Evolutionary conservation across 805 yeast species (phyloP).

Genomic region (Starmerella ratchasimensis): DNA sequence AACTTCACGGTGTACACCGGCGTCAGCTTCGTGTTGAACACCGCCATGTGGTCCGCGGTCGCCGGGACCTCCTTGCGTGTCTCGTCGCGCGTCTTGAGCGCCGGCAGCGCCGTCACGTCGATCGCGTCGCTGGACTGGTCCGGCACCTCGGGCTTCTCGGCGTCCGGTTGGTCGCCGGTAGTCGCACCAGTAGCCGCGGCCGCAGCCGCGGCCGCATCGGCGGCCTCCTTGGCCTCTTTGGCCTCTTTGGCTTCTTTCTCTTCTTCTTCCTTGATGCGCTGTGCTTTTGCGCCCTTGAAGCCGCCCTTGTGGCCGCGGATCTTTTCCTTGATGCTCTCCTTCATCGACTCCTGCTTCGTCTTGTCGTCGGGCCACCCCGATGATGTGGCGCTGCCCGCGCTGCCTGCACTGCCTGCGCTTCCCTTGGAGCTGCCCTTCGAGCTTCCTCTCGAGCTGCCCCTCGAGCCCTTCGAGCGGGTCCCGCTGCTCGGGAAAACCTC

Average conservation of each 20-base stretch:
- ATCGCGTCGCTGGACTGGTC: no score
- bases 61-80: constrained; percentile 57
- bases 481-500: no score
- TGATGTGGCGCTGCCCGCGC: background rate
- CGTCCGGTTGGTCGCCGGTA: constrained; percentile 3
- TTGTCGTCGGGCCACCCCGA: no score
- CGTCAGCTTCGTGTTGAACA: constrained; percentile 83
- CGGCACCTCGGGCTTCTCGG: constrained; percentile 27
- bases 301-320: no score
- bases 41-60: constrained; percentile 80
- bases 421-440: background rate
- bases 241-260: no score
- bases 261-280: no score
- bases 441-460: background rate
- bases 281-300: no score
- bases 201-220: background rate
- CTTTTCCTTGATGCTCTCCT: no score
- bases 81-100: constrained; percentile 4
- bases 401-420: background rate
- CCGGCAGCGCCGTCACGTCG: no score
- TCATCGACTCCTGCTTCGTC: no score
- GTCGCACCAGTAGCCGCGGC: background rate
- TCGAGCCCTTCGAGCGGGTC: background rate
- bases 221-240: no score
- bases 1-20: constrained; percentile 89